Evolutionary conservation across 129 eudicot species (phyloP).

Genomic region (Helianthus annuus): DNA sequence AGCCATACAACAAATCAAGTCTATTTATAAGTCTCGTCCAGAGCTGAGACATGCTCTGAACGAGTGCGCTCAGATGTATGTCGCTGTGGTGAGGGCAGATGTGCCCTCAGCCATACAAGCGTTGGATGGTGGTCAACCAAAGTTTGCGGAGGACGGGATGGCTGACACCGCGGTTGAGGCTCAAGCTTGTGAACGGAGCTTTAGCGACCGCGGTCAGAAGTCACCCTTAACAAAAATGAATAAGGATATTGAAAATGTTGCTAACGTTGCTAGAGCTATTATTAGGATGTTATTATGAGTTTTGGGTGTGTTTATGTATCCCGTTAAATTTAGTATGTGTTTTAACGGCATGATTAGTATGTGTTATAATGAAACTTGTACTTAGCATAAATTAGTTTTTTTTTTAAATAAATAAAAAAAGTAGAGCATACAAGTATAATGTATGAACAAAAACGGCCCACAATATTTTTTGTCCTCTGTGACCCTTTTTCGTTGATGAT

Average conservation of each 20-base stretch:
- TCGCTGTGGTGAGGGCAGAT: constrained; percentile 41
- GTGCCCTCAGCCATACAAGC: constrained; percentile 47
- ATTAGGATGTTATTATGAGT: constrained; percentile 44
- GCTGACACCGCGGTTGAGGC: constrained; percentile 54
- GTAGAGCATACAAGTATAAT: neutral
- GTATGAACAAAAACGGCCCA: neutral
- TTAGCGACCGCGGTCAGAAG: constrained; percentile 27
- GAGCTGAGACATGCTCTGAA: constrained; percentile 29
- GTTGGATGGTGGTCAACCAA: constrained; percentile 51
- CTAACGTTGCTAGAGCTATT: constrained; percentile 49
- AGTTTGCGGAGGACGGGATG: constrained; percentile 64
- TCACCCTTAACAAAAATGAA: constrained; percentile 38
- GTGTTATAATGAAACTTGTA: neutral
- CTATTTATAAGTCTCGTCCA: constrained; percentile 25
- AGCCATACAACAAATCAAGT: constrained; percentile 37
- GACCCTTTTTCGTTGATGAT: constrained; percentile 20
- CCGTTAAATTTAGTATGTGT: neutral
- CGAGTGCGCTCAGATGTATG: constrained; percentile 40
- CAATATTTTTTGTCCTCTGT: neutral
- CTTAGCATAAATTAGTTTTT: neutral
- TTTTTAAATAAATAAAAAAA: neutral
- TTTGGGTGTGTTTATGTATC: neutral
- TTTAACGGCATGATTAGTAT: neutral
- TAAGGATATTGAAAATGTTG: constrained; percentile 35
- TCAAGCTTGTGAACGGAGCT: constrained; percentile 43